These are phyloP conservation scores for Nissolia schottii DNA, from an alignment of 306 rosid genomes.

Conservation along the genomic window DNA sequence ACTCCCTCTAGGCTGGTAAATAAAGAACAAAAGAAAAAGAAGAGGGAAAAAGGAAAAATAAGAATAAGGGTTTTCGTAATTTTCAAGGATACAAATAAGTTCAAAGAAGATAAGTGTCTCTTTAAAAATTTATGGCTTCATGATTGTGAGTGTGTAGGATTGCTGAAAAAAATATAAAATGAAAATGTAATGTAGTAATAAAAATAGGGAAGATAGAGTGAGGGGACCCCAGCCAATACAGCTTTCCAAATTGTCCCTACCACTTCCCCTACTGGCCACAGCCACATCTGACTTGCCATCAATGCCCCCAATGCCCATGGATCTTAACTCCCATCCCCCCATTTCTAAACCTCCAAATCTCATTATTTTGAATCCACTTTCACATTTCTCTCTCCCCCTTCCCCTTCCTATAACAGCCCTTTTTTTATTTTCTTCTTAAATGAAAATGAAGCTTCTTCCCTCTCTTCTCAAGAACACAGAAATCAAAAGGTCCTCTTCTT, in stretches of 20 bases:
- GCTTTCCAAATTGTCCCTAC: conserved; percentile 25
- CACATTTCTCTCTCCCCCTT: neutral
- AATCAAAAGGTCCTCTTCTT: conserved; percentile 18
- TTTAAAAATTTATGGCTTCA: too few relatives aligned
- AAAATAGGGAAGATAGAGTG: neutral
- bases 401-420: too few relatives aligned
- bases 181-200: too few relatives aligned
- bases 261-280: neutral
- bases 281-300: conserved; percentile 49
- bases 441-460: conserved; percentile 71
- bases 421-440: too few relatives aligned
- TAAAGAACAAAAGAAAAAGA: too few relatives aligned
- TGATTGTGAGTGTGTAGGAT: too few relatives aligned
- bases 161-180: neutral
- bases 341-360: conserved; percentile 23
- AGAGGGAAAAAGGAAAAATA: too few relatives aligned
- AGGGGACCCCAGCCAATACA: conserved; percentile 21
- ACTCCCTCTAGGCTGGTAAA: too few relatives aligned
- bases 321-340: conserved; percentile 21
- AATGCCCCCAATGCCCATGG: conserved; percentile 21
- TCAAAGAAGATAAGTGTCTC: too few relatives aligned
- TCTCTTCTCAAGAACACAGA: conserved; percentile 43
- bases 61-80: too few relatives aligned
- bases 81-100: too few relatives aligned
- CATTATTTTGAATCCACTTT: conserved; percentile 1